A percentile compares a stretch with the other conserved stretches of the same genome.
Conservation (phyloP, 108 stramenopile genomes). For the Mediolabrus comicus region DNA sequence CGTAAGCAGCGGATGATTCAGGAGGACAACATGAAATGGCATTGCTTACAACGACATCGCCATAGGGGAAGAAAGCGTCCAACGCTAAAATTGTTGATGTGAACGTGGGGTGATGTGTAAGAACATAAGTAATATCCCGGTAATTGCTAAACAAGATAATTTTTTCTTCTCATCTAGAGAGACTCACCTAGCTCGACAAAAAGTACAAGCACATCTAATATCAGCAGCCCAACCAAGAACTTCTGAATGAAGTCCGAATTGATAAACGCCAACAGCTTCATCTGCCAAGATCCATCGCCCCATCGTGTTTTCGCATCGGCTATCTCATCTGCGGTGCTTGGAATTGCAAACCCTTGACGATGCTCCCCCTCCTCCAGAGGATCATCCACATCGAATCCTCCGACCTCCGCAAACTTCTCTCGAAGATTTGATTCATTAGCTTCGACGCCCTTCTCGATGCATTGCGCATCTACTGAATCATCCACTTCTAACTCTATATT, state of each 20-base stretch:
- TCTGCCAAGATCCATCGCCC: conserved; percentile 33
- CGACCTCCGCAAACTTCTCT: not conserved
- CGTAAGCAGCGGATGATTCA: conserved; percentile 2
- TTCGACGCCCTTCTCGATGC: too few species aligned
- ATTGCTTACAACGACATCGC: conserved; percentile 8
- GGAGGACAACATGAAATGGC: conserved; percentile 39
- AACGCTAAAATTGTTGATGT: too few species aligned
- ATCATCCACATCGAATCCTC: not conserved
- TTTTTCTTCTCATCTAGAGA: too few species aligned
- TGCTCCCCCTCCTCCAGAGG: too few species aligned
- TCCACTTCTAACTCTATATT: too few species aligned
- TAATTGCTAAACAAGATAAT: too few species aligned
- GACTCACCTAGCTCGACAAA: conserved; percentile 34
- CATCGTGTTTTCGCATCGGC: not conserved
- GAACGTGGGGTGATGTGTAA: too few species aligned
- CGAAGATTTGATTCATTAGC: not conserved
- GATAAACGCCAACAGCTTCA: conserved; percentile 22
- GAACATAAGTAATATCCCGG: too few species aligned
- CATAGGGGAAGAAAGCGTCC: conserved; percentile 20
- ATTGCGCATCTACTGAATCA: too few species aligned
- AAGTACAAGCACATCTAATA: conserved; percentile 36
- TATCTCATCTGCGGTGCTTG: not conserved
- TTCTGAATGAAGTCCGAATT: conserved; percentile 28
- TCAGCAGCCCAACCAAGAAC: conserved; percentile 22
- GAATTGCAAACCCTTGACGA: not conserved